Conservation (phyloP, 2,329 filamentous ascomycete species). For the Sporothrix brunneoviolacea region DNA sequence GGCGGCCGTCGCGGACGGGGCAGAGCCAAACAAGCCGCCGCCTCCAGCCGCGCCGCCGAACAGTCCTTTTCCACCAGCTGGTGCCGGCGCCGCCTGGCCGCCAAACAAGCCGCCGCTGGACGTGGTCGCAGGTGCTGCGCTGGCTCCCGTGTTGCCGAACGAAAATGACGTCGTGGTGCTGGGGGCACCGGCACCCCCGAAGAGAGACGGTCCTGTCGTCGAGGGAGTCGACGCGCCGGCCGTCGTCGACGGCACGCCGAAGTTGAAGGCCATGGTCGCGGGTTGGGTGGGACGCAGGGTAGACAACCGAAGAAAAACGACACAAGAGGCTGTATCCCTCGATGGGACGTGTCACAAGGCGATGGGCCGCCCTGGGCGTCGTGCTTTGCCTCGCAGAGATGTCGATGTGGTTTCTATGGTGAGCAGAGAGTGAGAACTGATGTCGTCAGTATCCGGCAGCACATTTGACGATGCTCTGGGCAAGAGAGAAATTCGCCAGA, state of each 20-base stretch:
- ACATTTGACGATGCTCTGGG: no score
- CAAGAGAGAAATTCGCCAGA: no score
- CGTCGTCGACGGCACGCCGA: conserved; percentile 27
- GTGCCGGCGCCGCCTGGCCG: no score
- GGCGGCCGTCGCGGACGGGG: conserved; percentile 7
- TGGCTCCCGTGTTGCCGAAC: conserved; percentile 28
- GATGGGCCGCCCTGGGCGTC: neutral
- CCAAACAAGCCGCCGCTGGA: conserved; percentile 15
- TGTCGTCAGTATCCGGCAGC: no score
- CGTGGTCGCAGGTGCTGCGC: conserved; percentile 24
- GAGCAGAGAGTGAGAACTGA: no score
- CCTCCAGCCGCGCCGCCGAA: neutral
- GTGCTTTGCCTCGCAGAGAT: neutral
- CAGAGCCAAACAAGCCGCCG: conserved; percentile 12
- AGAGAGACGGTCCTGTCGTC: conserved; percentile 32
- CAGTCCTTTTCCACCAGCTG: no score
- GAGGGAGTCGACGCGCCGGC: conserved; percentile 31
- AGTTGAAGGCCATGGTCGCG: conserved; percentile 23
- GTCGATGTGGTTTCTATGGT: neutral
- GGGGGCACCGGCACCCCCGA: conserved; percentile 7
- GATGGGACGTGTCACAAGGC: neutral
- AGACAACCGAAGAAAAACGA: no score
- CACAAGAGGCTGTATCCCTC: neutral
- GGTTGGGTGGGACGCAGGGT: no score
- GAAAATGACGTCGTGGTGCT: conserved; percentile 9